Evolutionary conservation across 805 yeast species (phyloP).

Genomic region (Candida dajiaensis): DNA sequence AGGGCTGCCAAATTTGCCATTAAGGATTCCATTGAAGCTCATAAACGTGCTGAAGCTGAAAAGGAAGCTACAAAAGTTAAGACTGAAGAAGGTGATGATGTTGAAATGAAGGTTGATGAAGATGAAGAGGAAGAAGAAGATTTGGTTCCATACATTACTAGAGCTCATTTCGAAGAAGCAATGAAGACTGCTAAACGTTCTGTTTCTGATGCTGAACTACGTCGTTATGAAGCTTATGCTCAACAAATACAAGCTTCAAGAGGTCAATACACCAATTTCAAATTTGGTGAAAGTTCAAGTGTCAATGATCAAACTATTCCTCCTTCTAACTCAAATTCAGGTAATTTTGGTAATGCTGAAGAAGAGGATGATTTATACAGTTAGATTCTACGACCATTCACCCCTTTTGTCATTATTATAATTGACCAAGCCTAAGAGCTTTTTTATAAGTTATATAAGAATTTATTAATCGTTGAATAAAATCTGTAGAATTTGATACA

Average conservation of each 20-base stretch:
- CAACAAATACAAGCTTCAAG: constrained; percentile 95
- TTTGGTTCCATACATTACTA: constrained; percentile 92
- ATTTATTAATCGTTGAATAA: no score
- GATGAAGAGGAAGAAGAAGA: constrained; percentile 64
- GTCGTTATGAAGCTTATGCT: constrained; percentile 98
- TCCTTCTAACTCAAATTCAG: constrained; percentile 28
- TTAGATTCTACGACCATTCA: constrained; percentile 25
- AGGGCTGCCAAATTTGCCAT: constrained; percentile 98
- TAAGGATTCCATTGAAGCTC: constrained; percentile 94
- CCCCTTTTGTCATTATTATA: no score
- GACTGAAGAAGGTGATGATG: constrained; percentile 44
- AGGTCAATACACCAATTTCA: constrained; percentile 88
- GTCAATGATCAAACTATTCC: constrained; percentile 31
- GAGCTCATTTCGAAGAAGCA: constrained; percentile 95
- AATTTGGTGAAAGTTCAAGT: constrained; percentile 52
- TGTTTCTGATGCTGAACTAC: constrained; percentile 93
- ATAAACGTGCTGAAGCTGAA: constrained; percentile 38
- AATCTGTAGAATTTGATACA: no score
- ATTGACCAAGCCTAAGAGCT: no score
- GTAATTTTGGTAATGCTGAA: constrained; percentile 42
- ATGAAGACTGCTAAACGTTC: constrained; percentile 99
- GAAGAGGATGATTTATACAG: constrained; percentile 63
- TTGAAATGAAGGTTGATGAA: constrained; percentile 33
- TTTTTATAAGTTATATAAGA: not conserved
- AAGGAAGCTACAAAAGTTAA: constrained; percentile 37